Evolutionary conservation across 2,329 filamentous ascomycete species (phyloP), one percentile per base, ranked within the genome.

Genomic region (Fusarium cicatricum): DNA sequence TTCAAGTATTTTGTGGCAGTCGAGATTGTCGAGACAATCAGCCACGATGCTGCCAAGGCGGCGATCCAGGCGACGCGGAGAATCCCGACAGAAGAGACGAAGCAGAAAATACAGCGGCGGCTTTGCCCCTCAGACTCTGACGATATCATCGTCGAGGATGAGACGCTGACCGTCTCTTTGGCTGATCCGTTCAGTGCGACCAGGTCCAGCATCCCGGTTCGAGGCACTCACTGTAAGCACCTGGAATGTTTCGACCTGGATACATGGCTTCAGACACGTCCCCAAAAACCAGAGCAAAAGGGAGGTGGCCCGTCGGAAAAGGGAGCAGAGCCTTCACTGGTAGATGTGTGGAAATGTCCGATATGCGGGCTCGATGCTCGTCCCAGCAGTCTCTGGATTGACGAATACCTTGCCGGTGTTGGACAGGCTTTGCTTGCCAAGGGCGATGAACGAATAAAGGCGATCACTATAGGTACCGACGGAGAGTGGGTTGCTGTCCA

Each of bases 231-330:
- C 3, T 99, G 95, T 72, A 78, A 78, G 19, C 94, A 99, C 70
- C 78, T 89, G 31, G 91, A 97, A 70, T 97, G 92, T 70, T 97
- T 98, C 70, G 94, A 98, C 71, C 85, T 97, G 8, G 83, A 90
- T 16, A 93, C 85, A 1, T 98, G 91, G 78, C 82, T 99, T 9
- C 74, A 80, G 12, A 91, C 89, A 5, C 85, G 91, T 36, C 78
- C 80, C 5, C 74, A 76, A 12, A 82, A 81, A 56, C 71, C 74
- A 5, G 31, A 60, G 4, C 51, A 50, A n/a, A 61, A 61, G 31
- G 56, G 29, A 33, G 59, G 51, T n/a, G 57, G 44, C 5, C 12
- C 41, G 12, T 16, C 32, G 1, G 32, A 62, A 31, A 31, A 53
- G 19, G 65, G 60, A 8, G 52, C 40, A 10, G 81, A 87, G 62